Evolutionary conservation across 2,329 filamentous ascomycete genomes (phyloP).

Genomic region (Monosporascus sp.): DNA sequence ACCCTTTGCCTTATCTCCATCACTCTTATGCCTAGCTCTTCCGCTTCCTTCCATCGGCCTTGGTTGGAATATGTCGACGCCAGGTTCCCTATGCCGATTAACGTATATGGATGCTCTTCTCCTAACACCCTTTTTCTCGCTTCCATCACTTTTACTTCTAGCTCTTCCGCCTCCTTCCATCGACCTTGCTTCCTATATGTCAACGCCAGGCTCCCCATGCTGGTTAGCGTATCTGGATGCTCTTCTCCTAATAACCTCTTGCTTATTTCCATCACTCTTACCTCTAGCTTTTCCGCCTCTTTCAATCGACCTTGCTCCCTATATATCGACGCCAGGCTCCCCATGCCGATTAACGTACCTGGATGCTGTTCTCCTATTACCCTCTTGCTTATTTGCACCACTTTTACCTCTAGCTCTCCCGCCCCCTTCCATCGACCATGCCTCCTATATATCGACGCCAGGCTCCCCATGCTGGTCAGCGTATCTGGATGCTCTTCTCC

Average conservation of each 20-base stretch:
- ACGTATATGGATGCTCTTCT: background rate
- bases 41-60: background rate
- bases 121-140: background rate
- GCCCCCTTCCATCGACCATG: background rate
- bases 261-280: too few relatives aligned
- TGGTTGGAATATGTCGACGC: background rate
- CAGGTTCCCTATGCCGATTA: background rate
- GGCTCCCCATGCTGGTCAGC: background rate
- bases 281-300: too few relatives aligned
- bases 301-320: too few relatives aligned
- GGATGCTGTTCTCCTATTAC: background rate
- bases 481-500: background rate
- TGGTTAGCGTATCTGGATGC: too few relatives aligned
- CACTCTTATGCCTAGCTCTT: too few relatives aligned
- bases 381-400: background rate
- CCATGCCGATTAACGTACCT: too few relatives aligned
- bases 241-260: background rate
- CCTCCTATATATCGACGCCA: background rate
- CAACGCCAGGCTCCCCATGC: background rate
- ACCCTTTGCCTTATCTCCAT: background rate
- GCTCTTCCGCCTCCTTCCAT: background rate
- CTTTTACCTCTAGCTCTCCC: too few relatives aligned
- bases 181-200: background rate
- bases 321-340: too few relatives aligned
- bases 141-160: background rate